Conservation (phyloP, 768 basidiomycete species). For the Steccherinum ochraceum region DNA sequence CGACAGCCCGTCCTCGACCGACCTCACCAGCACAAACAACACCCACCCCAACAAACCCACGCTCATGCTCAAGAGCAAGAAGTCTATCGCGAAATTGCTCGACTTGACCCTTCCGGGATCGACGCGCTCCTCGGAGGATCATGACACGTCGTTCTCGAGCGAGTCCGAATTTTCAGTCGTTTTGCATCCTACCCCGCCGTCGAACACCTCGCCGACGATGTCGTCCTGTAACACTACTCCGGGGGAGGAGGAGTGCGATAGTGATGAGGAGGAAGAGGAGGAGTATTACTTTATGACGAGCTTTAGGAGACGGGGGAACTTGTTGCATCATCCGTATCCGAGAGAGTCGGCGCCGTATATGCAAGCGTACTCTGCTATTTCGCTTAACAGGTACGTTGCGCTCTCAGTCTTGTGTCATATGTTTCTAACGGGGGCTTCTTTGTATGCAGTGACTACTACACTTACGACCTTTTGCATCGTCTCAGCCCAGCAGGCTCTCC, state of each 20-base stretch:
- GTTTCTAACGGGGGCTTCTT: background rate
- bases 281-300: background rate
- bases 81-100: background rate
- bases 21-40: too few species aligned
- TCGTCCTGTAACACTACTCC: too few species aligned
- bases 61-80: background rate
- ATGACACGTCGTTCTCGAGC: background rate
- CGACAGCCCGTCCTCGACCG: background rate
- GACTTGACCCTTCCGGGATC: background rate
- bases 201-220: background rate
- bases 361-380: constrained; percentile 55
- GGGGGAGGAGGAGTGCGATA: too few species aligned
- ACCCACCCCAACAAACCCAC: background rate
- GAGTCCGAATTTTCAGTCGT: background rate
- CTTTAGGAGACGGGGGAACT: background rate
- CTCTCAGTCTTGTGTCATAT: background rate
- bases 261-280: background rate
- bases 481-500: constrained; percentile 49
- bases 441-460: constrained; percentile 49
- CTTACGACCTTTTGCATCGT: constrained; percentile 43
- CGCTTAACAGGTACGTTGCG: constrained; percentile 12
- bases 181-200: background rate
- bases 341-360: constrained; percentile 42
- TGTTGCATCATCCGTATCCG: background rate
- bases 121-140: background rate